Percentiles rank a stretch among this genome's conserved stretches.
Evolutionary conservation across 2,329 filamentous ascomycete genomes (phyloP).

Genomic region (Fusarium devonianum): DNA sequence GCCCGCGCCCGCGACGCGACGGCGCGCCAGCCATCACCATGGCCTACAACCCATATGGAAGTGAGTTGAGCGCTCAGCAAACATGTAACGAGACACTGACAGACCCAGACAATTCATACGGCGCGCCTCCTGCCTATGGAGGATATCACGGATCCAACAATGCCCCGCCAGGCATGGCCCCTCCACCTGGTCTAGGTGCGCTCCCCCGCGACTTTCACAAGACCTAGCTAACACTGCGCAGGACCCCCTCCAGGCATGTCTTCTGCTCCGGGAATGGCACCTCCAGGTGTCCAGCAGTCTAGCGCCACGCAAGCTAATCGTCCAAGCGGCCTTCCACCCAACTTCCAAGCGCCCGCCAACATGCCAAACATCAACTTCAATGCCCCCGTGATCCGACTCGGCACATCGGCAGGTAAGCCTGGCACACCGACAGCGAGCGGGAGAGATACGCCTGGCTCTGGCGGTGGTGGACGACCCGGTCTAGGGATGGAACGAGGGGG

Average conservation of each 20-base stretch:
- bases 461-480: constrained; percentile 53
- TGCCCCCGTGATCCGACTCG: constrained; percentile 92
- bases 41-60: constrained; percentile 69
- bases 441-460: constrained; percentile 48
- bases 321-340: constrained; percentile 79
- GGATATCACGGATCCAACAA: constrained; percentile 68
- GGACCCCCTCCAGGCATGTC: constrained; percentile 82
- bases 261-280: constrained; percentile 79
- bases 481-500: constrained; percentile 69
- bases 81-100: constrained; percentile 11
- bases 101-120: constrained; percentile 65
- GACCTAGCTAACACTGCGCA: constrained; percentile 45
- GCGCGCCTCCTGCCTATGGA: constrained; percentile 76
- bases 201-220: constrained; percentile 11
- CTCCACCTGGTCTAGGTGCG: constrained; percentile 84
- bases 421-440: constrained; percentile 49
- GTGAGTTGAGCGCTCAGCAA: constrained; percentile 43
- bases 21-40: constrained; percentile 47
- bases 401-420: constrained; percentile 76
- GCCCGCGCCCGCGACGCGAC: constrained; percentile 23
- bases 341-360: constrained; percentile 87
- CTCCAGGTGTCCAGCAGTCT: constrained; percentile 78
- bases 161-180: constrained; percentile 72
- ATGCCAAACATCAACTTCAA: constrained; percentile 99
- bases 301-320: constrained; percentile 78